Percentiles rank a stretch among this genome's conserved stretches.
These are phyloP conservation scores for Plasmodium chabaudi DNA, from an alignment of 169 alveolate genomes.

Conservation along the genomic window DNA sequence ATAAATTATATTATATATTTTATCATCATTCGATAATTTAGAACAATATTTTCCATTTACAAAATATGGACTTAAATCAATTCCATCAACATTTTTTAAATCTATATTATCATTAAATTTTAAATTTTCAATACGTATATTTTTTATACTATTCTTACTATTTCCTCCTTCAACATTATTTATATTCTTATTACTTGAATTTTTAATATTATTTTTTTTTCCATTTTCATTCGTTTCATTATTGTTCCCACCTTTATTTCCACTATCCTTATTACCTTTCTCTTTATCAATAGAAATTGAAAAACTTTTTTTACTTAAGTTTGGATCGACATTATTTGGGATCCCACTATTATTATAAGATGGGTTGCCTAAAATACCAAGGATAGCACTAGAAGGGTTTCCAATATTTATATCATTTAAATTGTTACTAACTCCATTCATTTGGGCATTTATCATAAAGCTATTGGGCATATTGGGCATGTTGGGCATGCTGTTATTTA, in stretches of 20 bases:
- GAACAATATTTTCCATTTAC: slow-evolving; percentile 56
- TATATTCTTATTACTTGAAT: not conserved
- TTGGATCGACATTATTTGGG: not conserved
- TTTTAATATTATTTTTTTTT: not conserved
- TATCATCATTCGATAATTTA: slow-evolving; percentile 23
- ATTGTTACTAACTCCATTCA: not conserved
- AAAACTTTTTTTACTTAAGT: not conserved
- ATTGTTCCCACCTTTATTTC: not conserved
- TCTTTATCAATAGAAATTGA: not conserved
- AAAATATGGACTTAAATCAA: slow-evolving; percentile 44
- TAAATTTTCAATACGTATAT: slow-evolving; percentile 24
- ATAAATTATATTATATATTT: slow-evolving; percentile 37
- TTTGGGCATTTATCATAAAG: not conserved
- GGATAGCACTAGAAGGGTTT: not conserved
- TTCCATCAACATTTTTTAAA: slow-evolving; percentile 51
- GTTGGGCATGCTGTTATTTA: too few species aligned
- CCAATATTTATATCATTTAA: not conserved
- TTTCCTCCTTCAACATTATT: not conserved
- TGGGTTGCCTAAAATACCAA: not conserved
- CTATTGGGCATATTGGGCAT: not conserved
- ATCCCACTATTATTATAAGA: not conserved
- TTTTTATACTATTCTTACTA: slow-evolving; percentile 23
- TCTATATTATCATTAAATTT: slow-evolving; percentile 39
- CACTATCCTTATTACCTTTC: not conserved
- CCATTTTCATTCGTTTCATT: not conserved